These are phyloP conservation scores for Leccinum disarticulatum DNA, from an alignment of 768 basidiomycete species.

Conservation along the genomic window DNA sequence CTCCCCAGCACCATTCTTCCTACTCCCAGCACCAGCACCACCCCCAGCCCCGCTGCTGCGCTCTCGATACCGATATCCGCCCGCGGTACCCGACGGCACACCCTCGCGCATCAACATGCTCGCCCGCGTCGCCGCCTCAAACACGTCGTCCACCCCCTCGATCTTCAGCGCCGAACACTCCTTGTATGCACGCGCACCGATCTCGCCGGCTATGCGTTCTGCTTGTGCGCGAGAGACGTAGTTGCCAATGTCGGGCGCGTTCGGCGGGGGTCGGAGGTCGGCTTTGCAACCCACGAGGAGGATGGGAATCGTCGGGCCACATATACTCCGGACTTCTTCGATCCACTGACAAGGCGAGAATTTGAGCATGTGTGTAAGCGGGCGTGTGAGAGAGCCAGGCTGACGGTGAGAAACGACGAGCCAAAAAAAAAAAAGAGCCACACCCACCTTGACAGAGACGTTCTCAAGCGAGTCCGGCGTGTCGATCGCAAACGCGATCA, in stretches of 20 bases:
- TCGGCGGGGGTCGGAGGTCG: constrained; percentile 72
- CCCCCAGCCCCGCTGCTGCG: constrained; percentile 24
- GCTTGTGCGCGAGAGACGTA: constrained; percentile 81
- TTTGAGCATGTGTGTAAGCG: neutral
- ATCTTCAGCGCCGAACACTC: constrained; percentile 91
- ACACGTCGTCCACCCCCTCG: constrained; percentile 94
- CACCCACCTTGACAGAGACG: constrained; percentile 80
- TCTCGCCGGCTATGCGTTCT: constrained; percentile 74
- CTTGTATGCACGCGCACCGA: constrained; percentile 92
- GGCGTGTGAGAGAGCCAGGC: no score
- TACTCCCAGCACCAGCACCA: constrained; percentile 37
- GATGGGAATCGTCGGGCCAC: constrained; percentile 89
- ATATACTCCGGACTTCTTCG: constrained; percentile 96
- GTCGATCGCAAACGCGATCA: constrained; percentile 96
- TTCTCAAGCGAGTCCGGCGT: constrained; percentile 97
- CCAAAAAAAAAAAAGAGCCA: neutral
- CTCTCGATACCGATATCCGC: constrained; percentile 48
- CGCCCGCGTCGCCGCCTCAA: constrained; percentile 94
- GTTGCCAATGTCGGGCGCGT: constrained; percentile 45
- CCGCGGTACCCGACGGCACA: constrained; percentile 55
- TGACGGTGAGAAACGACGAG: no score
- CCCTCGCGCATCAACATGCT: constrained; percentile 96
- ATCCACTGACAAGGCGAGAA: constrained; percentile 68
- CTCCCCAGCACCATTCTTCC: constrained; percentile 8
- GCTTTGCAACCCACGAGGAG: constrained; percentile 96